Percentiles rank a stretch among this genome's conserved stretches.
Evolutionary conservation across 2,329 filamentous ascomycete species (phyloP).

Genomic region (Verticillium dahliae): DNA sequence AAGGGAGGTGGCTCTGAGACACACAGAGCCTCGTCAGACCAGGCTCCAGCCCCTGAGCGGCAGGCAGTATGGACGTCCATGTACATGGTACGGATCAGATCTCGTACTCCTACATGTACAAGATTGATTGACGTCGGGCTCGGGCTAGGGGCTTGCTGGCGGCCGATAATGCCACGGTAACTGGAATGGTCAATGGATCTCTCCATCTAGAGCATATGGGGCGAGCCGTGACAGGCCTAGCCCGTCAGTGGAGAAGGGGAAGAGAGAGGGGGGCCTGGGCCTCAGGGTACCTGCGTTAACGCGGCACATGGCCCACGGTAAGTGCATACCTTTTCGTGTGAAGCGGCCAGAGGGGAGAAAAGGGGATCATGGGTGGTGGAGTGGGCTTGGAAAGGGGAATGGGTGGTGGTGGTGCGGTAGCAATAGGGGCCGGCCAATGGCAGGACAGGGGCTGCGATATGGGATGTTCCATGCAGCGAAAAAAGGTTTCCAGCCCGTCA

Average conservation of each 20-base stretch:
- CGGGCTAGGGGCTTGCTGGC: not conserved
- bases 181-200: not conserved
- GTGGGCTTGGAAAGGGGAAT: not conserved
- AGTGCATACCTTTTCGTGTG: not conserved
- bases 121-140: not conserved
- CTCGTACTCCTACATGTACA: not conserved
- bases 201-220: not conserved
- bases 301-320: not conserved
- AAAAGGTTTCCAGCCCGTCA: not conserved
- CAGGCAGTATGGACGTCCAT: not conserved
- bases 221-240: not conserved
- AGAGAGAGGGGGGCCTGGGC: not conserved
- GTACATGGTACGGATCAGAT: not conserved
- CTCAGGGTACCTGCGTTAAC: not conserved
- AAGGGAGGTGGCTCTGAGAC: not conserved
- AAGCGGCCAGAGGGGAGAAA: not conserved
- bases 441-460: not conserved
- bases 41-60: not conserved
- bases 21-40: not conserved
- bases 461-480: not conserved
- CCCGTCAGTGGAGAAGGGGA: not conserved
- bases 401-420: not conserved
- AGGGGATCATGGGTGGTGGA: not conserved
- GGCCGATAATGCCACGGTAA: not conserved
- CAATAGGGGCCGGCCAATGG: not conserved